These are phyloP conservation scores for Termitomyces sp. DNA, from an alignment of 768 basidiomycete genomes.

Conservation along the genomic window DNA sequence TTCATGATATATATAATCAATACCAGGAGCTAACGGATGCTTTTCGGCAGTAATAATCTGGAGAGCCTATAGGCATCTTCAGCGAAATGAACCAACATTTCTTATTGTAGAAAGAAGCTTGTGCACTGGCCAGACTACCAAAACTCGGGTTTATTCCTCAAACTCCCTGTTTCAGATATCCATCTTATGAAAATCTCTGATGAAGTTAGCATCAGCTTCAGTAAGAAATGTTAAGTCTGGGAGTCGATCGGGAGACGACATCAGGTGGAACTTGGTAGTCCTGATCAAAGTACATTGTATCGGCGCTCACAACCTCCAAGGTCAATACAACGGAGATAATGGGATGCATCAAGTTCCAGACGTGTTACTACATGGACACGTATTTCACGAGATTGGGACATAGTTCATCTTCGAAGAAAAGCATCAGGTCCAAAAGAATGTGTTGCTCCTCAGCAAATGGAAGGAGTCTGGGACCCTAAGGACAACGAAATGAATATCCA, in stretches of 20 bases:
- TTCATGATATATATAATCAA: neutral
- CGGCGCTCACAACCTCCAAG: conserved; percentile 36
- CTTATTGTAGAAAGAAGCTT: neutral
- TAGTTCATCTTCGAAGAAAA: conserved; percentile 33
- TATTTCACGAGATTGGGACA: conserved; percentile 41
- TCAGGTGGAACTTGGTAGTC: conserved; percentile 34
- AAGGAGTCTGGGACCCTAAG: conserved; percentile 26
- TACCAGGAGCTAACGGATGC: neutral
- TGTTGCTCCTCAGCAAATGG: conserved; percentile 18
- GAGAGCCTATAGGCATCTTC: neutral
- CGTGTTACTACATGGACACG: conserved; percentile 31
- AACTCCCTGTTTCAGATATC: conserved; percentile 37
- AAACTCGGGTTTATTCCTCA: neutral
- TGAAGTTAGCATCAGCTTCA: conserved; percentile 38
- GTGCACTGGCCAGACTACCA: neutral
- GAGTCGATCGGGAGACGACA: conserved; percentile 36
- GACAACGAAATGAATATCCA: conserved; percentile 36
- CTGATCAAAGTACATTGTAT: conserved; percentile 38
- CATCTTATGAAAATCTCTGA: conserved; percentile 51
- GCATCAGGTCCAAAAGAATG: conserved; percentile 33
- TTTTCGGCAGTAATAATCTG: neutral
- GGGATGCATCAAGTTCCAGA: conserved; percentile 22
- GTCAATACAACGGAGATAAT: conserved; percentile 41
- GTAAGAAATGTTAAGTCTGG: conserved; percentile 40
- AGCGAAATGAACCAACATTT: neutral